Base-by-base conservation (phyloP, 2,329 filamentous ascomycete species). In the Pseudocercospora eumusae region DNA sequence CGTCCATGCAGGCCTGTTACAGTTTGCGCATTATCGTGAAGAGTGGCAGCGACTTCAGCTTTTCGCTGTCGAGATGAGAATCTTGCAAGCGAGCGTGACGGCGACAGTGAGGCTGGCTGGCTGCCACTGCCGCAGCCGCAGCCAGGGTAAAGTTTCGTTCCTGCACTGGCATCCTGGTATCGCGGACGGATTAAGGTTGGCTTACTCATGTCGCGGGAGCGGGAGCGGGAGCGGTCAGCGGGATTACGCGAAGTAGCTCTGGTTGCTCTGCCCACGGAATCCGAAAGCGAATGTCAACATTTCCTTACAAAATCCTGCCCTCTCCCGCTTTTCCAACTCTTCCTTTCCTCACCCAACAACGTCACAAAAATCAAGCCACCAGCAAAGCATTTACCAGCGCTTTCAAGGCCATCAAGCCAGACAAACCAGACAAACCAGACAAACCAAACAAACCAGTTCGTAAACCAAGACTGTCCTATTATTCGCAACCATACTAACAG, bases 401-500 rank as follows among this genome's bases (percentile, higher is more conserved):
- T 50, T 50, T 52, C 60, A 63, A 71, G 68, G 69, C 71, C 66
- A 62, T 63, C 36, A 53, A 59, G 64, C 68, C 65, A n/a, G n/a
- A n/a, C n/a, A 50, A 59, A 64, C 68, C 65, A 66, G 57, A 58
- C 4, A 18, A n/a, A 40, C 6, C 13, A 40, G 13, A n/a, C 36
- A 50, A 59, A 64, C 68, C 65, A 66, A 59, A 58, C 4, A 18
- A n/a, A 40, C 6, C 13, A 40, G 13, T 20, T 42, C 56, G 69
- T 68, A 66, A 67, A 67, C 65, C 68, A 68, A 69, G 74, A 75
- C 73, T 75, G 73, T 15, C 11, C 72, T 74, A 70, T 72, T 71
- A 72, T 73, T 15, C 72, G 69, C 71, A 64, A 72, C 63, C 65
- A 69, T 72, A 75, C 73, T 75, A 75, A 76, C 70, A 63, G 68